These are phyloP conservation scores for Chaetomium strumarium DNA, from an alignment of 2,329 filamentous ascomycete species.

Conservation along the genomic window DNA sequence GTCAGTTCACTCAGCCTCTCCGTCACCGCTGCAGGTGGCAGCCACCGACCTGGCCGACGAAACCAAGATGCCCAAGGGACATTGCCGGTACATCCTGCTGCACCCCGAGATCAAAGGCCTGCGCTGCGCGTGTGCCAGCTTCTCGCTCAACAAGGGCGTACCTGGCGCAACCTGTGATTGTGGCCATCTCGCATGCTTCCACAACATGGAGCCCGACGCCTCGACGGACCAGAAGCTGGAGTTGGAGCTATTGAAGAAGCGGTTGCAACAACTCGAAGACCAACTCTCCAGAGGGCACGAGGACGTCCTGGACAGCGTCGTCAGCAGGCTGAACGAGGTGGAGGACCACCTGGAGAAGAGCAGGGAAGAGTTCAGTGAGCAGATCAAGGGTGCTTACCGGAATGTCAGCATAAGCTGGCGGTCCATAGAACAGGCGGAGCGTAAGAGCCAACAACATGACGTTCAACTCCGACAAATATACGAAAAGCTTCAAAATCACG, in stretches of 20 bases:
- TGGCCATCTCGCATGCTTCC: conserved; percentile 55
- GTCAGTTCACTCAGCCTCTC: conserved; percentile 27
- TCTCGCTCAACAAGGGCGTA: conserved; percentile 47
- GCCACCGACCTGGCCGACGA: conserved; percentile 34
- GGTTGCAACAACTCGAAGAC: conserved; percentile 40
- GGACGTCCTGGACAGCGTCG: conserved; percentile 34
- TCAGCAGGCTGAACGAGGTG: conserved; percentile 43
- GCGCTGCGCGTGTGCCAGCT: conserved; percentile 53
- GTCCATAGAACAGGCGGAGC: conserved; percentile 42
- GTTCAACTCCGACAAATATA: conserved; percentile 35
- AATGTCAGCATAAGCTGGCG: conserved; percentile 51
- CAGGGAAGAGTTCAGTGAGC: conserved; percentile 44
- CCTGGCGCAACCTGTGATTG: conserved; percentile 53
- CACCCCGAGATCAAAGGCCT: conserved; percentile 52
- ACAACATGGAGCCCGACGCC: conserved; percentile 43
- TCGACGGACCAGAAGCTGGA: conserved; percentile 40
- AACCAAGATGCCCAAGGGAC: conserved; percentile 47
- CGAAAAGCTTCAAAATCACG: conserved; percentile 36
- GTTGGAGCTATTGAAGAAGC: conserved; percentile 43
- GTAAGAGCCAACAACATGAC: conserved; percentile 33
- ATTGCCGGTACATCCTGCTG: conserved; percentile 54
- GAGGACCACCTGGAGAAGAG: conserved; percentile 51
- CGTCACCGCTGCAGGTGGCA: conserved; percentile 28
- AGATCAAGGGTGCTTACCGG: conserved; percentile 49
- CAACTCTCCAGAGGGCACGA: conserved; percentile 34